phyloP scores from a whole-genome alignment of 2,329 filamentous ascomycete genomes.

The Orbilia ellipsospora region DNA sequence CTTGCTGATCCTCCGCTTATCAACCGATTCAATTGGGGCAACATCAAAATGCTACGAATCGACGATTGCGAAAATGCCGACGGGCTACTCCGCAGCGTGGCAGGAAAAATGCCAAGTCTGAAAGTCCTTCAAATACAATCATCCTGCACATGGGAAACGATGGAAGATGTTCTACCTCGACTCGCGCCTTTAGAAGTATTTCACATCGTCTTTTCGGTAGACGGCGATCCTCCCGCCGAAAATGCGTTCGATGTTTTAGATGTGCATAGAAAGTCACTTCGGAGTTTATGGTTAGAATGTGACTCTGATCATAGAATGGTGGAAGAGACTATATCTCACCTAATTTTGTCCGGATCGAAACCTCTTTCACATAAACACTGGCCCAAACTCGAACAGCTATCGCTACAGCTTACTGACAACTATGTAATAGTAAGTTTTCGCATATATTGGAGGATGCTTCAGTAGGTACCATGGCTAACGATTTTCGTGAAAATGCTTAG shows the following conservation, averaged over 20 bases:
- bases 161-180: constrained; percentile 9
- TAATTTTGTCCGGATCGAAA: background rate
- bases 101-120: constrained; percentile 17
- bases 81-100: constrained; percentile 2
- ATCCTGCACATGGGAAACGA: constrained; percentile 27
- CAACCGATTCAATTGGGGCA: constrained; percentile 6
- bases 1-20: constrained; percentile 12
- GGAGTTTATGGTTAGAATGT: constrained; percentile 23
- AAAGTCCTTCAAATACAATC: constrained; percentile 13
- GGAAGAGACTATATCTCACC: constrained; percentile 1
- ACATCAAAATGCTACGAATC: constrained; percentile 15
- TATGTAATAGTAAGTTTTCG: constrained; percentile 10
- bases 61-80: constrained; percentile 25
- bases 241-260: constrained; percentile 9
- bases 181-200: constrained; percentile 19
- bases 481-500: background rate
- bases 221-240: background rate
- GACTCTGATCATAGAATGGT: constrained; percentile 9
- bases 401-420: constrained; percentile 15
- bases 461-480: too few relatives aligned
- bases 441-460: too few relatives aligned
- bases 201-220: constrained; percentile 14
- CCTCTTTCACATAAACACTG: background rate
- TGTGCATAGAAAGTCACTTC: constrained; percentile 4
- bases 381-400: constrained; percentile 24